Conservation (phyloP, 2,329 filamentous ascomycete species). For the Alternaria sp. region DNA sequence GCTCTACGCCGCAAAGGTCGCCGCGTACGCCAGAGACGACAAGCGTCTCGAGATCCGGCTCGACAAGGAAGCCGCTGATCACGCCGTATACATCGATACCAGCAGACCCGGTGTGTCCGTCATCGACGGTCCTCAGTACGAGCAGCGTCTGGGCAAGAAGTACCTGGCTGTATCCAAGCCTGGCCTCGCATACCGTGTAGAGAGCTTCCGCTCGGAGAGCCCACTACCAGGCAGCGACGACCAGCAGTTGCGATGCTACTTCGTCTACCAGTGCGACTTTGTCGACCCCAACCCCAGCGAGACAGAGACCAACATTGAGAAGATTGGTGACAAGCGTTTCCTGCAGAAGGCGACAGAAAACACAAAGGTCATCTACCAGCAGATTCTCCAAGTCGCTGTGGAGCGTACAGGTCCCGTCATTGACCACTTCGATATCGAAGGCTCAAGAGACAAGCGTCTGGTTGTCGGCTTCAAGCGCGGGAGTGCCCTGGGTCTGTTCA, state of each 20-base stretch:
- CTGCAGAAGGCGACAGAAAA: conserved; percentile 94
- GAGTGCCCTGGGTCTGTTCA: conserved; percentile 92
- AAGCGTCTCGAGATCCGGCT: conserved; percentile 92
- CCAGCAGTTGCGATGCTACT: conserved; percentile 93
- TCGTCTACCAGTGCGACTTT: conserved; percentile 97
- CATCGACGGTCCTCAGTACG: conserved; percentile 83
- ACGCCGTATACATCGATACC: conserved; percentile 98
- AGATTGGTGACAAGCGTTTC: conserved; percentile 93
- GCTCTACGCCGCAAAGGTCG: conserved; percentile 95
- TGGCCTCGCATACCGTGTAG: conserved; percentile 83
- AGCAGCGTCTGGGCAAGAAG: conserved; percentile 91
- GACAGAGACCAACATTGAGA: conserved; percentile 85
- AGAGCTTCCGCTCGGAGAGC: conserved; percentile 93
- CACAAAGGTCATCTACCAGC: conserved; percentile 94
- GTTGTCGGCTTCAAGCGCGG: conserved; percentile 94
- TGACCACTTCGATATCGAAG: conserved; percentile 96
- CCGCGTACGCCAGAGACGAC: conserved; percentile 89
- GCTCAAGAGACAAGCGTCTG: conserved; percentile 86
- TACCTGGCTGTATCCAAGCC: conserved; percentile 82
- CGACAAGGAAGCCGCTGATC: conserved; percentile 92
- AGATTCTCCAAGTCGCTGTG: conserved; percentile 87
- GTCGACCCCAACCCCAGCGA: conserved; percentile 73
- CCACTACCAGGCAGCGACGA: conserved; percentile 76
- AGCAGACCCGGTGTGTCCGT: conserved; percentile 84
- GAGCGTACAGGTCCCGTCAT: conserved; percentile 90